Evolutionary conservation across 177 flowering plant genomes (phyloP).

Genomic region (Vitis hybrid): DNA sequence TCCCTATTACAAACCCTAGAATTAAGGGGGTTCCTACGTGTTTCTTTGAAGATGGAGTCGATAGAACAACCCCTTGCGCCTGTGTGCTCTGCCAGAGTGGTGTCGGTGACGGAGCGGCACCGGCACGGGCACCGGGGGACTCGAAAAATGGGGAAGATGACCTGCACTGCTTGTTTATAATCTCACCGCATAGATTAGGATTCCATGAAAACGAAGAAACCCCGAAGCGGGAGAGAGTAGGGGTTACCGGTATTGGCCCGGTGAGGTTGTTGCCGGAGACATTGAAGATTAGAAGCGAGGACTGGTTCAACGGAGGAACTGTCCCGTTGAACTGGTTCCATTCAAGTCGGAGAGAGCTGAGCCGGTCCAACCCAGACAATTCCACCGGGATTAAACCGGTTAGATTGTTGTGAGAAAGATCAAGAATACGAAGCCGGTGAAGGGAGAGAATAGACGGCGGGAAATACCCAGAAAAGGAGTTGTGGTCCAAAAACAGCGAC

Average conservation of each 20-base stretch:
- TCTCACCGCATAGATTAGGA: slow-evolving; percentile 39
- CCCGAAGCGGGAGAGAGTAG: slow-evolving; percentile 32
- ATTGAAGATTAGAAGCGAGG: slow-evolving; percentile 32
- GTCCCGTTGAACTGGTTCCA: slow-evolving; percentile 34
- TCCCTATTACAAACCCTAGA: slow-evolving; percentile 22
- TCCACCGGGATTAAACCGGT: slow-evolving; percentile 29
- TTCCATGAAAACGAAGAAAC: slow-evolving; percentile 29
- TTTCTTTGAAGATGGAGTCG: slow-evolving; percentile 17
- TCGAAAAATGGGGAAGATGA: slow-evolving; percentile 31
- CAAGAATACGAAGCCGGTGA: slow-evolving; percentile 27
- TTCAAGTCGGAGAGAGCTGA: slow-evolving; percentile 28
- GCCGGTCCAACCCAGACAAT: slow-evolving; percentile 19
- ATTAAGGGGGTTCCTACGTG: slow-evolving; percentile 18
- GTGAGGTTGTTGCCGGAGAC: slow-evolving; percentile 40
- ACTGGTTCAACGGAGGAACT: slow-evolving; percentile 38
- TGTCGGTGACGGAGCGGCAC: slow-evolving; percentile 7
- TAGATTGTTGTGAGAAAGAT: slow-evolving; percentile 30
- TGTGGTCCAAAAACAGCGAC: slow-evolving; percentile 29
- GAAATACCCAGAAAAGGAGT: slow-evolving; percentile 35
- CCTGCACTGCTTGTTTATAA: slow-evolving; percentile 27
- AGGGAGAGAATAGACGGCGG: slow-evolving; percentile 34
- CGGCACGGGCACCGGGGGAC: neutral
- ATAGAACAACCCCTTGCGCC: slow-evolving; percentile 19
- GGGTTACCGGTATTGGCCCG: slow-evolving; percentile 34
- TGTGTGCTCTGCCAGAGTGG: slow-evolving; percentile 24